phyloP scores from a whole-genome alignment of 352 stramenopile species.

The Phytophthora foliorum region DNA sequence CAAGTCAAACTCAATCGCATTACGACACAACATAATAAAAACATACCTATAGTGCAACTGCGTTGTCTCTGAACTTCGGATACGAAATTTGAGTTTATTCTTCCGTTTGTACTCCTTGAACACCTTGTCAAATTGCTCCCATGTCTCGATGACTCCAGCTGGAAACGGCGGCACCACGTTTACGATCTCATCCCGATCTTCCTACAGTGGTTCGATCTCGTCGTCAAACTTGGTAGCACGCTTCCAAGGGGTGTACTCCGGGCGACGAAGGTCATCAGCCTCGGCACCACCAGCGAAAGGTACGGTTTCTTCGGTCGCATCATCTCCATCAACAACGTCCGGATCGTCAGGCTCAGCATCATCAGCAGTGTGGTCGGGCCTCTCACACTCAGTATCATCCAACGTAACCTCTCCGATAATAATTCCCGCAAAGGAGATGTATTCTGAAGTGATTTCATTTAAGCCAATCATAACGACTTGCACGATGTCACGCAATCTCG shows the following conservation, averaged over 20 bases:
- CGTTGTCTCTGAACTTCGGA: constrained; percentile 1
- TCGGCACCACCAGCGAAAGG: neutral
- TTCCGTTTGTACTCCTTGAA: constrained; percentile 10
- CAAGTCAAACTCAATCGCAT: neutral
- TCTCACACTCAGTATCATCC: neutral
- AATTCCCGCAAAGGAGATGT: constrained; percentile 8
- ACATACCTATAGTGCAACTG: neutral
- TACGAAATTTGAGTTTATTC: constrained; percentile 6
- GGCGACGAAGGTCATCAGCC: neutral
- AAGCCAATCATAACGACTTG: neutral
- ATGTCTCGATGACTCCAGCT: neutral
- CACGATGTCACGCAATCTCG: neutral
- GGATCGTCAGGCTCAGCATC: neutral
- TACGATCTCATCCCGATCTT: neutral
- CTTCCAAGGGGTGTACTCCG: neutral
- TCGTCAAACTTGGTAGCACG: neutral
- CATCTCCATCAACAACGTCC: neutral
- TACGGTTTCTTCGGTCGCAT: neutral
- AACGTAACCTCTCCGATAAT: too few relatives aligned
- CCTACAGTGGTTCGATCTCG: neutral
- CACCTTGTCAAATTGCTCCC: neutral
- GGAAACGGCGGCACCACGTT: neutral
- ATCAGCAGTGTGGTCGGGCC: neutral
- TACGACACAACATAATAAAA: neutral
- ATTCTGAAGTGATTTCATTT: neutral